phyloP scores from a whole-genome alignment of 1,284 basidiomycete species.

The Ceratobasidium sp. region DNA sequence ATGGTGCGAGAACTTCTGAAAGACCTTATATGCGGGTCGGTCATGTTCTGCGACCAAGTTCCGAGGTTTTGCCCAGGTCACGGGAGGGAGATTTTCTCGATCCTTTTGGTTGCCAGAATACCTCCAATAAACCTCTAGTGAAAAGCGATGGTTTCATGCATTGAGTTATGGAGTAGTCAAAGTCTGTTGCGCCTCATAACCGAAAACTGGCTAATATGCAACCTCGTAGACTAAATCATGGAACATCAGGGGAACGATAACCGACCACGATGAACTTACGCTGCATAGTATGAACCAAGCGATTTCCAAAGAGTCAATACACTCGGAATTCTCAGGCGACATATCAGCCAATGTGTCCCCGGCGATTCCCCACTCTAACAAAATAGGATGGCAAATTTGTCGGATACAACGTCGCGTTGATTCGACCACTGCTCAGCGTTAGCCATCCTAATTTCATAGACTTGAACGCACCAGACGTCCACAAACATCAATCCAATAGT shows the following conservation, averaged over 20 bases:
- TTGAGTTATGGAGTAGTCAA: neutral
- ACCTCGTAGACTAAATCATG: slow-evolving; percentile 9
- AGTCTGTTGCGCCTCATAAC: slow-evolving; percentile 19
- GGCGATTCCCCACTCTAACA: slow-evolving; percentile 9
- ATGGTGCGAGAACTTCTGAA: neutral
- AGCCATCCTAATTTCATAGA: too few relatives aligned
- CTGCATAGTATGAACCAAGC: slow-evolving; percentile 17
- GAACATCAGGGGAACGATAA: too few relatives aligned
- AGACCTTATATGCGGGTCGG: neutral
- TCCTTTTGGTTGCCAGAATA: slow-evolving; percentile 1
- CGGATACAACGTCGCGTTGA: too few relatives aligned
- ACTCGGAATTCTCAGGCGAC: slow-evolving; percentile 32
- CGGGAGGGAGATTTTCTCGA: slow-evolving; percentile 2
- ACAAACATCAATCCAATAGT: too few relatives aligned
- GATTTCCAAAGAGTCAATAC: slow-evolving; percentile 12
- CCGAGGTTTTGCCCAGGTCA: slow-evolving; percentile 40
- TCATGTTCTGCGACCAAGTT: slow-evolving; percentile 2
- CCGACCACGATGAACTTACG: neutral
- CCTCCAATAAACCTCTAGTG: neutral
- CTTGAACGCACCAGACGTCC: too few relatives aligned
- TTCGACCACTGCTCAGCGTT: too few relatives aligned
- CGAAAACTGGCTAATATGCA: slow-evolving; percentile 33
- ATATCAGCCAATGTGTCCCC: slow-evolving; percentile 22
- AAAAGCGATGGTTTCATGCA: neutral
- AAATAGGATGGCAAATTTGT: too few relatives aligned